A percentile compares a stretch with the other conserved stretches of the same genome.
phyloP scores from a whole-genome alignment of 768 basidiomycete species.

The Naganishia friedmannii region DNA sequence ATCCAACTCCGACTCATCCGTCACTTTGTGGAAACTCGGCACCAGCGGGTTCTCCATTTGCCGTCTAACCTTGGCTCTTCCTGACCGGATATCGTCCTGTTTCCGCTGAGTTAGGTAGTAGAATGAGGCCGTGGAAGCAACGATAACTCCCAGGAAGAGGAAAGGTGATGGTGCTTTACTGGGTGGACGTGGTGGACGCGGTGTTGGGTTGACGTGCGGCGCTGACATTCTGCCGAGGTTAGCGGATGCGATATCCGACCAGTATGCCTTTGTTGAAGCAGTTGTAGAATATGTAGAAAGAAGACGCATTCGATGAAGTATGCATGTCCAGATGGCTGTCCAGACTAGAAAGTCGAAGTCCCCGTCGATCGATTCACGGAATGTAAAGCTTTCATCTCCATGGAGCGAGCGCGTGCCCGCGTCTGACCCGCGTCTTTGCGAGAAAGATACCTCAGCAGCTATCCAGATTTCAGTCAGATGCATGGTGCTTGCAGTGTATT shows the following conservation, averaged over 20 bases:
- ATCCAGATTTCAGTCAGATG: conserved; percentile 3
- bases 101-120: conserved; percentile 15
- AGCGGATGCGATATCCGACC: too few relatives aligned
- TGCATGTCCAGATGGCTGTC: neutral
- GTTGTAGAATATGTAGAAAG: too few relatives aligned
- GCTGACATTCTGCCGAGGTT: neutral
- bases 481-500: neutral
- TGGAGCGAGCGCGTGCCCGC: neutral
- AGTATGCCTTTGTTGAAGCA: too few relatives aligned
- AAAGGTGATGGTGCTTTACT: conserved; percentile 2
- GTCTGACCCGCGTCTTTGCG: conserved; percentile 19
- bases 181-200: conserved; percentile 3
- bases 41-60: conserved; percentile 21
- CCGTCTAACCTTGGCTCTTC: conserved; percentile 1
- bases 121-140: conserved; percentile 9
- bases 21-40: neutral
- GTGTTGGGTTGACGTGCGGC: conserved; percentile 6
- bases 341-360: neutral
- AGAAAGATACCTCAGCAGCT: conserved; percentile 13
- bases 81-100: conserved; percentile 14
- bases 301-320: too few relatives aligned
- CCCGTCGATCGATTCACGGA: neutral
- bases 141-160: conserved; percentile 15
- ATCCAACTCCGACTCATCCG: conserved; percentile 13
- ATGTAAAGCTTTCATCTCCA: neutral